Base-by-base conservation (phyloP, 352 stramenopile genomes). In the Phytopythium cucurbitacearum region DNA sequence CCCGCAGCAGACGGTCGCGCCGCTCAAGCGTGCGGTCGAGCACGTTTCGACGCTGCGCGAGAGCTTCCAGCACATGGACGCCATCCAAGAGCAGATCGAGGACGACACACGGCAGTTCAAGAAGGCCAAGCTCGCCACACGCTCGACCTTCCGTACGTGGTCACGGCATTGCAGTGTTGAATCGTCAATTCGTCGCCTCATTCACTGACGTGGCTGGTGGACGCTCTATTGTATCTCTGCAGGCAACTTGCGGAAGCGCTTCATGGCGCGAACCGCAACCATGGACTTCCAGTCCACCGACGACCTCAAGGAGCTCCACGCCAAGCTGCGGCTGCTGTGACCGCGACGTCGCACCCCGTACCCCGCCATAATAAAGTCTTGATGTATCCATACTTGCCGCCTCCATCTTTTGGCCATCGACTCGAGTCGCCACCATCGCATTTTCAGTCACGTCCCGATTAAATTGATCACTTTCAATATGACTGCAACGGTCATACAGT, bases 231-330 rank as follows among this genome's bases (percentile, higher is more conserved):
- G n/a, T n/a, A n/a, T 11, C 5, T 40, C 12, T n/a, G 13, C 39
- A 71, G 63, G 35, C 7, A 85, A 83, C 51, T 51, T 87, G 40
- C 72, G 53, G 16, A 76, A 80, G 51, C 69, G 74, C 10, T 85
- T 80, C 47, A 66, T 73, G 49, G 70, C 74, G 44, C 62, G 68
- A 43, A 81, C 71, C 41, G 56, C 69, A 9, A 62, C 71, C 32
- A 67, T 83, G 47, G 59, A 59, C 32, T 81, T 82, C 53, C 64
- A 64, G 4, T 82, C 76, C 40, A 68, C 67, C 8, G 69, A 87
- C 50, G 73, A 87, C 58, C 64, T 85, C n/a, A 70, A 83, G 63
- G 58, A 67, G 47, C 64, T 85, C 32, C 64, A 77, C 42, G 56
- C 59, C 21, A 73, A 69, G 58, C 59, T 78, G 34, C 48, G 66